phyloP scores from a whole-genome alignment of 2,329 filamentous ascomycete genomes.

The Madurella fahalii region DNA sequence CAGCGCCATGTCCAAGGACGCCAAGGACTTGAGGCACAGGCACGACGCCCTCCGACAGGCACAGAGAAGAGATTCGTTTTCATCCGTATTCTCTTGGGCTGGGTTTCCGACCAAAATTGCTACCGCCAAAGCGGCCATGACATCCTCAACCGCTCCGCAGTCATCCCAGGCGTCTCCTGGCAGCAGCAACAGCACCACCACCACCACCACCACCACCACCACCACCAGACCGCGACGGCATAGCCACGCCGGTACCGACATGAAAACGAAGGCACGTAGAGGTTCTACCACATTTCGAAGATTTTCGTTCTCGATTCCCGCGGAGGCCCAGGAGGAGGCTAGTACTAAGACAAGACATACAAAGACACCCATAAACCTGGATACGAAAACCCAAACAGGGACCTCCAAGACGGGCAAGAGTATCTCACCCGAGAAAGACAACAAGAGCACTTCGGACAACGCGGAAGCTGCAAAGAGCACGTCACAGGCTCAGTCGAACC shows the following conservation, averaged over 20 bases:
- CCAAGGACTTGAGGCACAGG: conserved; percentile 19
- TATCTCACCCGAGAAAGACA: conserved; percentile 21
- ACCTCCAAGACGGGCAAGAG: conserved; percentile 20
- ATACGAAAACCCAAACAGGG: conserved; percentile 13
- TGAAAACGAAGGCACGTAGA: conserved; percentile 26
- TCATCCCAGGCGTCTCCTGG: conserved; percentile 5
- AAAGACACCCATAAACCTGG: conserved; percentile 20
- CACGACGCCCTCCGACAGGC: conserved; percentile 20
- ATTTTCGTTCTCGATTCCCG: conserved; percentile 21
- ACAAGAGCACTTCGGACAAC: conserved; percentile 11
- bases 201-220: conserved; percentile 8
- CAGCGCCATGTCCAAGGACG: conserved; percentile 22
- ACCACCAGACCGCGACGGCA: conserved; percentile 22
- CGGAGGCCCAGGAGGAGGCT: conserved; percentile 15
- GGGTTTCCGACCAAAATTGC: conserved; percentile 20
- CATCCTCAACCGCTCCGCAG: conserved; percentile 4
- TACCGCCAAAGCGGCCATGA: conserved; percentile 7
- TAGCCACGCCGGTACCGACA: conserved; percentile 21
- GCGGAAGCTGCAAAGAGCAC: conserved; percentile 11
- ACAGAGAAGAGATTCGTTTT: conserved; percentile 25
- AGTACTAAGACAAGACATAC: conserved; percentile 24
- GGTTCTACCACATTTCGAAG: conserved; percentile 23
- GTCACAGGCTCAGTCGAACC: background rate
- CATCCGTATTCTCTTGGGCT: conserved; percentile 26
- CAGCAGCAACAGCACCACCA: conserved; percentile 1